Evolutionary conservation across 176 grass and related monocot species (phyloP).

Genomic region (Cenchrus americanus): DNA sequence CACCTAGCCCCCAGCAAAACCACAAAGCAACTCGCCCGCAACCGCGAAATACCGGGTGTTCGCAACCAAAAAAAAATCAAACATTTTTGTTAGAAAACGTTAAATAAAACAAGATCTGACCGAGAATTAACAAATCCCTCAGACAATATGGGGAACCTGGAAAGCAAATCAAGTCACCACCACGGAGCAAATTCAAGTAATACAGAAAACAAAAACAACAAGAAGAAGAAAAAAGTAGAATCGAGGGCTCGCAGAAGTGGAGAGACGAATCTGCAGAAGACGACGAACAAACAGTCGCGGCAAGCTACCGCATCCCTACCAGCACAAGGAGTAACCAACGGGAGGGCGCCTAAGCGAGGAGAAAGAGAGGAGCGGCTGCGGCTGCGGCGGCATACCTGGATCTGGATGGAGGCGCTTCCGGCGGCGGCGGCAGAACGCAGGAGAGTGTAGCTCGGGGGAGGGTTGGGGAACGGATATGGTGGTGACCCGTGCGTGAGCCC

Average conservation of each 20-base stretch:
- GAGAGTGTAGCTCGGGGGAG: too few relatives aligned
- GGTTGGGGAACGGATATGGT: slow-evolving; percentile 12
- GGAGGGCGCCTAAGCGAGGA: not conserved
- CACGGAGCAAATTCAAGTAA: not conserved
- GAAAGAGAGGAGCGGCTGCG: not conserved
- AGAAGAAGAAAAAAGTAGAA: not conserved
- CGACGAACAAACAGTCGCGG: not conserved
- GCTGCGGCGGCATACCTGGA: not conserved
- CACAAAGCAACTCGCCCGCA: not conserved
- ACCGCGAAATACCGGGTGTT: not conserved
- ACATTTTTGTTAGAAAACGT: not conserved
- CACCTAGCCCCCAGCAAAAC: not conserved
- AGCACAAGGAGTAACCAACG: not conserved
- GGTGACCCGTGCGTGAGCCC: not conserved
- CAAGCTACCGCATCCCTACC: not conserved
- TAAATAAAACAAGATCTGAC: not conserved
- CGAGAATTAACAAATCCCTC: not conserved
- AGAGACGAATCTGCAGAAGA: not conserved
- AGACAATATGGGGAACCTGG: fast-evolving
- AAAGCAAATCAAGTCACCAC: not conserved
- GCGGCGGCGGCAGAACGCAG: not conserved
- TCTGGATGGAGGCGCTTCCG: slow-evolving; percentile 13
- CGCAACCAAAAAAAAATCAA: not conserved
- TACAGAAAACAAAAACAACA: not conserved
- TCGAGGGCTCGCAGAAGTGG: not conserved